Percentiles rank a stretch among this genome's conserved stretches.
These are phyloP conservation scores for Rubus parviflorus DNA, from an alignment of 306 rosid species.

Conservation along the genomic window DNA sequence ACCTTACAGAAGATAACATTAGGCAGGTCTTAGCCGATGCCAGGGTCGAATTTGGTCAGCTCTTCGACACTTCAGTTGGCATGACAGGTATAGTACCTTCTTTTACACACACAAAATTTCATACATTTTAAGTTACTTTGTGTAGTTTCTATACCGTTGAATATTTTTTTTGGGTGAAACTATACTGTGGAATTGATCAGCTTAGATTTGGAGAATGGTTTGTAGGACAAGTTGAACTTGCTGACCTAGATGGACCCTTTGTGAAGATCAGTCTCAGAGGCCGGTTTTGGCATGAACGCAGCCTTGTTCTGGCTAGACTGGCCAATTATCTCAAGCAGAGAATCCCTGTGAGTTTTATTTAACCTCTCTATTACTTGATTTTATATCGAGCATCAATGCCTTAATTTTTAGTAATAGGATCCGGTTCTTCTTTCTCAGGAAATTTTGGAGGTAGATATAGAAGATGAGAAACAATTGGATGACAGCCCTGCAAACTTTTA, in stretches of 20 bases:
- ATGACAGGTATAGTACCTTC: conserved; percentile 56
- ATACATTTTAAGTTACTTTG: no score
- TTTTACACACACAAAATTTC: neutral
- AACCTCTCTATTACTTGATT: neutral
- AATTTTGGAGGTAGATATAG: conserved; percentile 89
- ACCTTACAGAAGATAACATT: conserved; percentile 75
- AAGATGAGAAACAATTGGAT: conserved; percentile 92
- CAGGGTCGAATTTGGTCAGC: conserved; percentile 61
- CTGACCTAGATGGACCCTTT: conserved; percentile 82
- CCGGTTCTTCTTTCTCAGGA: conserved; percentile 47
- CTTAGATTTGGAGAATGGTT: neutral
- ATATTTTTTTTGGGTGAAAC: no score
- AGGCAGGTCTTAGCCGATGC: conserved; percentile 67
- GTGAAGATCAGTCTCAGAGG: conserved; percentile 87
- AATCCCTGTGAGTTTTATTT: conserved; percentile 64
- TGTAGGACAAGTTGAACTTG: conserved; percentile 69
- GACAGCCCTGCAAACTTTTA: conserved; percentile 85
- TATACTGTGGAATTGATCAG: neutral
- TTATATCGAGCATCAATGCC: neutral
- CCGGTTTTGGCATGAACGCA: conserved; percentile 91
- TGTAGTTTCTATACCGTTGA: neutral
- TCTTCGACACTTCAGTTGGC: conserved; percentile 84
- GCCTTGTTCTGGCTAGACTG: conserved; percentile 65
- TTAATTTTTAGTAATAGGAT: neutral
- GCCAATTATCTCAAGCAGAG: conserved; percentile 82